Conservation (phyloP, 2,329 filamentous ascomycete species). For the Tricladium varicosporioides region DNA sequence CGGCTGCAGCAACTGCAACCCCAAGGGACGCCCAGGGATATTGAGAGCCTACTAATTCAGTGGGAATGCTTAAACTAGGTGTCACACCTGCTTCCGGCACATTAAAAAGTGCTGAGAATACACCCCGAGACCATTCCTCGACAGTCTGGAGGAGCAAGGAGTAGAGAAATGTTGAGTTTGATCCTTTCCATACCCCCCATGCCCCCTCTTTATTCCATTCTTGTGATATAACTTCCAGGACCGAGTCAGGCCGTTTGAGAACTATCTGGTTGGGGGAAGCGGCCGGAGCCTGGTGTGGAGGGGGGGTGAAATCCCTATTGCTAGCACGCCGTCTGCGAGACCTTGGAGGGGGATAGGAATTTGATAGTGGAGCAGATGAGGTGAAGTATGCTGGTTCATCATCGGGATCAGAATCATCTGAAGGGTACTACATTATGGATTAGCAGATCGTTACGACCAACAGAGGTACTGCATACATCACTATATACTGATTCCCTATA, state of each 20-base stretch:
- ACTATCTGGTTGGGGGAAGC: slow-evolving; percentile 58
- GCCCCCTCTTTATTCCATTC: slow-evolving; percentile 87
- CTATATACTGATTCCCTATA: slow-evolving; percentile 27
- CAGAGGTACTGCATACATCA: slow-evolving; percentile 22
- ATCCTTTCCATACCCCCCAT: slow-evolving; percentile 92
- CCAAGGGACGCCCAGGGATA: slow-evolving; percentile 79
- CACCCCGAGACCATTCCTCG: slow-evolving; percentile 87
- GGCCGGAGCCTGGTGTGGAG: slow-evolving; percentile 36
- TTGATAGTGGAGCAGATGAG: slow-evolving; percentile 46
- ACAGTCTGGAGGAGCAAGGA: slow-evolving; percentile 80
- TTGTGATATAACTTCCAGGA: slow-evolving; percentile 82
- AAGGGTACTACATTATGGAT: slow-evolving; percentile 40
- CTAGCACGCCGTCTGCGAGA: slow-evolving; percentile 34
- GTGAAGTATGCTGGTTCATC: slow-evolving; percentile 88
- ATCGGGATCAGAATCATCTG: slow-evolving; percentile 71
- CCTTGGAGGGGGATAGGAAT: slow-evolving; percentile 40
- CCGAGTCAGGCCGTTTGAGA: slow-evolving; percentile 73
- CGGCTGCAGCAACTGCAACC: slow-evolving; percentile 63
- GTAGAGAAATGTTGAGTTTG: slow-evolving; percentile 91
- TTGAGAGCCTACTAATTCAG: slow-evolving; percentile 75
- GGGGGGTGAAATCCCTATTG: slow-evolving; percentile 33
- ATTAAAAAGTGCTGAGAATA: slow-evolving; percentile 87
- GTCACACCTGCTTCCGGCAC: slow-evolving; percentile 79
- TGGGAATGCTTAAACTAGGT: slow-evolving; percentile 30
- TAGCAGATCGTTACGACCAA: slow-evolving; percentile 11